Evolutionary conservation across 192 early-diverging fungal genomes (phyloP), one percentile per base, ranked within the genome.

Genomic region (Thoreauomyces humboldtii): DNA sequence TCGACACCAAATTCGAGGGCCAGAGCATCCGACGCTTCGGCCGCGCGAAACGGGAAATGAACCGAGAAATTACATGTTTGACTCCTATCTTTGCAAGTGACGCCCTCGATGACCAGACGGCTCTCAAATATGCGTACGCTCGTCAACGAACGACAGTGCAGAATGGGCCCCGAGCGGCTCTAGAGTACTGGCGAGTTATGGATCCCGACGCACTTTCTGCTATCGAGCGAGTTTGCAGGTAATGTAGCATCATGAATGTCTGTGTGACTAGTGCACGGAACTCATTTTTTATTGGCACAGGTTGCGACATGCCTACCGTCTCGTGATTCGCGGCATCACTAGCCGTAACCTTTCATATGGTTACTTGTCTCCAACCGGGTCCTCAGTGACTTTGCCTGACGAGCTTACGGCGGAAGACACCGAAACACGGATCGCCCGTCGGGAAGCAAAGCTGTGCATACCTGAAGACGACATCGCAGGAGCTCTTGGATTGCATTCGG

Each of bases 211-310:
- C 59, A 21, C 19, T 61, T 2, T 41, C 44, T 4, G 28, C 42
- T 17, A 34, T 61, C 9, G 59, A 61, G 46, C 4, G 43, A 47
- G 47, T 61, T 24, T 61, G 59, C 59, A 15, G 59, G 42, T 61
- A 57, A 14, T 14, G 17, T n/a, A n/a, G n/a, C n/a, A n/a, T n/a
- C n/a, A n/a, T n/a, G n/a, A n/a, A n/a, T n/a, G n/a, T n/a, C n/a
- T n/a, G n/a, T n/a, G n/a, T n/a, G n/a, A n/a, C n/a, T n/a, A n/a
- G n/a, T n/a, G n/a, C n/a, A n/a, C n/a, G n/a, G n/a, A n/a, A n/a
- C n/a, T n/a, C n/a, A n/a, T n/a, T n/a, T n/a, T n/a, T n/a, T n/a
- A n/a, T n/a, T n/a, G n/a, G n/a, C n/a, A n/a, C n/a, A n/a, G n/a
- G n/a, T n/a, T n/a, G n/a, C n/a, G n/a, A n/a, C n/a, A 43, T 43